Base-by-base conservation (phyloP, 169 alveolate species). In the Hepatocystis sp. region DNA sequence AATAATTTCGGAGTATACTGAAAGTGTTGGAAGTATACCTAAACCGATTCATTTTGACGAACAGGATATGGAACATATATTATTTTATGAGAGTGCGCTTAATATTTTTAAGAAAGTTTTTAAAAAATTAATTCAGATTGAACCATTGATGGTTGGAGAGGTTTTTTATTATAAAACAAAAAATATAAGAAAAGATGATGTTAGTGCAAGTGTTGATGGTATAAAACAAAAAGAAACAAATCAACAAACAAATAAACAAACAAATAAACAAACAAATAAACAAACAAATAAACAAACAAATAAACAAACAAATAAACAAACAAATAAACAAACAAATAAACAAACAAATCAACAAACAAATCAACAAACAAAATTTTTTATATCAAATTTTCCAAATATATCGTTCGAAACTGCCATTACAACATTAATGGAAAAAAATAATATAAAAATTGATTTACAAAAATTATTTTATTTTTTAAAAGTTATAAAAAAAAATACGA, bases 41-140 rank as follows among this genome's bases (percentile, higher is more conserved):
- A 34, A 71, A 28, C 86, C 86, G 2, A 34, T 71, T 23, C 58
- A 30, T 51, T 71, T 56, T 56, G 32, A 71, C 17, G 25, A 44
- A 32, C n/a, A 42, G 10, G 44, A 71, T 39, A 71, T 42, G 42
- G 25, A 71, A 10, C 86, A 71, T 42, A 0, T 71, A 15, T 23
- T 56, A 4, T 71, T 71, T 49, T 71, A 42, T 28, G 30, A 71
- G n/a, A 56, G 52, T 71, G 86, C 86, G 8, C 0, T 56, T 27
- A 71, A 25, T 4, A 55, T 2, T 44, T 71, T 56, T 25, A 58
- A 56, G 44, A 58, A 56, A 2, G 58, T 71, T 42, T 44, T 71
- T 2, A 71, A 42, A 56, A 56, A 46, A 8, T 55, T 56, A 21
- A 27, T 36, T 7, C 11, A 71, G 46, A 56, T 68, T 42, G 19